Base-by-base conservation (phyloP, 2,329 filamentous ascomycete genomes). In the Xylaria arbuscula region DNA sequence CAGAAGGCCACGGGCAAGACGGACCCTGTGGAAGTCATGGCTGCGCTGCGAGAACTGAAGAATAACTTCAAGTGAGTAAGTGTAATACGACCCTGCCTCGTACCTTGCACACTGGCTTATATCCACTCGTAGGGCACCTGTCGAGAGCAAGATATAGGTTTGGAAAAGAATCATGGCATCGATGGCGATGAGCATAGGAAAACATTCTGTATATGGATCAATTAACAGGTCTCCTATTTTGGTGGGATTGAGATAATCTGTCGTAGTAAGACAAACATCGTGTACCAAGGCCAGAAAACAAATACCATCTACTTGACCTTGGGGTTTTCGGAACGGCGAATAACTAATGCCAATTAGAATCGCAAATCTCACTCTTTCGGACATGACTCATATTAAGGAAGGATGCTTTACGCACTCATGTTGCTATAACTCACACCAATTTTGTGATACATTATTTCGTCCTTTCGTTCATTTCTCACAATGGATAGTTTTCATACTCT, bases 1-100 rank as follows among this genome's bases (percentile, higher is more conserved):
- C 93, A 97, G 77, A 92, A 93, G 81, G 90, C 87, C 11, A 96
- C 93, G 0, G 93, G 93, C 50, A 89, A 93, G 82, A 93, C 88
- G 0, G 88, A 94, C 48, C 91, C 94, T 0, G 85, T 95, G 1
- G 89, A 92, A 58, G 94, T 98, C 17, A 97, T 99, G 92, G 87
- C 86, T 38, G 90, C 90, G 75, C 83, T 98, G 76, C 87, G 96
- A 63, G 93, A 97, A 81, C 90, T 97, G 91, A 99, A 98, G 89
- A 94, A 97, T 78, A 88, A 85, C 80, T 89, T 89, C 80, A 87
- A 86, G 83, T 88, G 82, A 87, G 85, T 83, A 80, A 78, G 78
- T 81, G 72, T 47, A 57, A 53, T 1, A 15, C 4, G 13, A 8
- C 19, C 11, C 32, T 50, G 24, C 47, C 32, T 38, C n/a, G 9